A percentile compares a stretch with the other conserved stretches of the same genome.
Evolutionary conservation across 768 basidiomycete species (phyloP).

Genomic region (Rhizopogon vesiculosus): DNA sequence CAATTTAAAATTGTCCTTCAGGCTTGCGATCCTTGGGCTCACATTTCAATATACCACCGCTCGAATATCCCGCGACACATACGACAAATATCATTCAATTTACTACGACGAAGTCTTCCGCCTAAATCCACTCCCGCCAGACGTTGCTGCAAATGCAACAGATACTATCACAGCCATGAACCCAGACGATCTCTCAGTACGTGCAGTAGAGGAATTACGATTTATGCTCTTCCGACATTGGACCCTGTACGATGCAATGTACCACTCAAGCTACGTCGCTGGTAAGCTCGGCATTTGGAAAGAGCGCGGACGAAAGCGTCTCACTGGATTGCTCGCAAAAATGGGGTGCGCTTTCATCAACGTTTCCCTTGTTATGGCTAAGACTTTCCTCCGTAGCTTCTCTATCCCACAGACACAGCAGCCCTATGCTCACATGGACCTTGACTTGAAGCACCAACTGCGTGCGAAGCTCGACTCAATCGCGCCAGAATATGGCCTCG

Average conservation of each 20-base stretch:
- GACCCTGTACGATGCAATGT: conserved; percentile 98
- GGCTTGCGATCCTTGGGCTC: conserved; percentile 90
- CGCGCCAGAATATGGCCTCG: conserved; percentile 91
- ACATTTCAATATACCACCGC: conserved; percentile 90
- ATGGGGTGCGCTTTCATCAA: conserved; percentile 68
- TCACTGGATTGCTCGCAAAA: conserved; percentile 92
- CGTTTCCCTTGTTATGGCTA: background rate
- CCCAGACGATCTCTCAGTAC: conserved; percentile 83
- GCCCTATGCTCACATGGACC: conserved; percentile 92
- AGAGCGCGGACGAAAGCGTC: conserved; percentile 82
- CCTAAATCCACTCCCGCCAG: conserved; percentile 64
- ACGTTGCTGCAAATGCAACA: conserved; percentile 25
- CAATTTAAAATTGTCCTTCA: conserved; percentile 23
- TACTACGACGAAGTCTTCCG: conserved; percentile 92
- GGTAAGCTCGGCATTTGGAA: conserved; percentile 96
- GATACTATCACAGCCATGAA: conserved; percentile 48
- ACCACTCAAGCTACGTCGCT: conserved; percentile 94
- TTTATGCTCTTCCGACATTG: conserved; percentile 97
- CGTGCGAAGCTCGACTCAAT: conserved; percentile 81
- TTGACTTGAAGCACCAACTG: conserved; percentile 81
- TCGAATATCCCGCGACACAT: conserved; percentile 81
- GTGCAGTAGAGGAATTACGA: conserved; percentile 82
- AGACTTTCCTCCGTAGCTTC: conserved; percentile 51
- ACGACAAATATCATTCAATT: conserved; percentile 75
- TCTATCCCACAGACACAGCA: conserved; percentile 94